Evolutionary conservation across 2,329 filamentous ascomycete genomes (phyloP).

Genomic region (Sarocladiaceae sp.): DNA sequence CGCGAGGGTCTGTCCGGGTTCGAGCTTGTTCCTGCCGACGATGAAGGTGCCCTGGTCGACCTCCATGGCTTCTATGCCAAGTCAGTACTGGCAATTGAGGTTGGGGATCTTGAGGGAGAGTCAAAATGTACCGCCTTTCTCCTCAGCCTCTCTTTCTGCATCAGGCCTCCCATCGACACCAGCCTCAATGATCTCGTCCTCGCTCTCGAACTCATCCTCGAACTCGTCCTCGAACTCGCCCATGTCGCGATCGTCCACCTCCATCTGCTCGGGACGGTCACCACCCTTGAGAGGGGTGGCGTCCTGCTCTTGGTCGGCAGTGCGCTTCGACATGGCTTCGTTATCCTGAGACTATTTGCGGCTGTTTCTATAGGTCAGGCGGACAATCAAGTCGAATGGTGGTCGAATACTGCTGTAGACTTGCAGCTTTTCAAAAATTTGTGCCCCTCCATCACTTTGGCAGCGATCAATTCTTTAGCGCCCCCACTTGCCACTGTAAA

Average conservation of each 20-base stretch:
- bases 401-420: too few species aligned
- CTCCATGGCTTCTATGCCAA: slow-evolving; percentile 87
- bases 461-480: too few species aligned
- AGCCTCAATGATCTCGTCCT: slow-evolving; percentile 88
- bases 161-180: slow-evolving; percentile 90
- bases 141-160: slow-evolving; percentile 85
- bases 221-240: slow-evolving; percentile 94
- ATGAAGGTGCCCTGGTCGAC: slow-evolving; percentile 90
- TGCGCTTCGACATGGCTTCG: slow-evolving; percentile 60
- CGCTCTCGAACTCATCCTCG: slow-evolving; percentile 81
- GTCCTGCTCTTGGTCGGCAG: slow-evolving; percentile 42
- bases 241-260: slow-evolving; percentile 59
- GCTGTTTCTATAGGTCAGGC: too few species aligned
- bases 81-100: background rate
- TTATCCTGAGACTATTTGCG: too few species aligned
- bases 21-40: slow-evolving; percentile 85
- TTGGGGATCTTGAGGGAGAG: slow-evolving; percentile 9
- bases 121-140: slow-evolving; percentile 53
- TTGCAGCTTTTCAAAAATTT: slow-evolving; percentile 9
- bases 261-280: slow-evolving; percentile 57
- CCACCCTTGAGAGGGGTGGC: slow-evolving; percentile 52
- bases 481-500: slow-evolving; percentile 9
- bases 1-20: slow-evolving; percentile 81
- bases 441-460: slow-evolving; percentile 8
- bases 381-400: too few species aligned